Evolutionary conservation across 768 basidiomycete species (phyloP).

Genomic region (Epithele typhae): DNA sequence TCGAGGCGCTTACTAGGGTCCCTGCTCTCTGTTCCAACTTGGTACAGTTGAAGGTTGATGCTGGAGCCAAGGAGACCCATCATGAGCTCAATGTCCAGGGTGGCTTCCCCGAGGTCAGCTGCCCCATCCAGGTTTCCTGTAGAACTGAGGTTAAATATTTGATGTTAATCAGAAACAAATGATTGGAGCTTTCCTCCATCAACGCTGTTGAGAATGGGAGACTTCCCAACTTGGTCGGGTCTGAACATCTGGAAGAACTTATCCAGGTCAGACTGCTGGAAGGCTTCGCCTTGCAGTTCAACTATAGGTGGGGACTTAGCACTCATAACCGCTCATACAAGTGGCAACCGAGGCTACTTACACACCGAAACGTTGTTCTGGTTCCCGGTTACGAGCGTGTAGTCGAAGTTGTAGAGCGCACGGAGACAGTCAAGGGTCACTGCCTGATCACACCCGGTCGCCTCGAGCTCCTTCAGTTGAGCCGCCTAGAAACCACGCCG

Average conservation of each 20-base stretch:
- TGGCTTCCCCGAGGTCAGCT: constrained; percentile 29
- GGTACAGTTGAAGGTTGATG: constrained; percentile 13
- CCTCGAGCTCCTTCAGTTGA: not conserved
- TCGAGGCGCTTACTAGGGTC: constrained; percentile 8
- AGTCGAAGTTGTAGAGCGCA: constrained; percentile 26
- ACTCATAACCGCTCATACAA: no score
- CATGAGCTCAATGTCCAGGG: constrained; percentile 31
- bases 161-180: not conserved
- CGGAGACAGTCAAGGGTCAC: constrained; percentile 27
- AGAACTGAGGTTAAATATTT: constrained; percentile 32
- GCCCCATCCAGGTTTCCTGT: not conserved
- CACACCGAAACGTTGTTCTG: constrained; percentile 28
- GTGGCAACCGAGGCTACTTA: not conserved
- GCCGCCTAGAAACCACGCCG: no score
- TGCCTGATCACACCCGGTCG: constrained; percentile 4
- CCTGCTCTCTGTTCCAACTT: constrained; percentile 9
- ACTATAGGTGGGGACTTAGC: constrained; percentile 22
- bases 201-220: constrained; percentile 30
- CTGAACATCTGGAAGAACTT: constrained; percentile 37
- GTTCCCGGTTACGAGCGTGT: constrained; percentile 15
- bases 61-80: constrained; percentile 39
- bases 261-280: constrained; percentile 37
- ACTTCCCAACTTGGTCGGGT: constrained; percentile 30
- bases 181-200: constrained; percentile 29
- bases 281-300: constrained; percentile 38